phyloP scores from a whole-genome alignment of 805 yeast genomes.

The Suhomyces kilbournensis region DNA sequence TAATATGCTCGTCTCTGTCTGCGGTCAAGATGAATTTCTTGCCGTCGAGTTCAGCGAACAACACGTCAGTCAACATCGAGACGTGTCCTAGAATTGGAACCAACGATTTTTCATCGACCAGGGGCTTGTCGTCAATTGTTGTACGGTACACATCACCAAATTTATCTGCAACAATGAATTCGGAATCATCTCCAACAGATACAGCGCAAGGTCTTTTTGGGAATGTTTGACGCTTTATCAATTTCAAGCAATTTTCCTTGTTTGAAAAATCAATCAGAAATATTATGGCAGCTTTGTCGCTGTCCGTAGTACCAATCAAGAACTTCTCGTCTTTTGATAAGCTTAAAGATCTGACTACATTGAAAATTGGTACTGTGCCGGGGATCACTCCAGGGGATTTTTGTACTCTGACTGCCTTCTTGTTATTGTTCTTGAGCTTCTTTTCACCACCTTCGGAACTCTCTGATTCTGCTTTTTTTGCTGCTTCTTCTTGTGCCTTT shows the following conservation, averaged over 20 bases:
- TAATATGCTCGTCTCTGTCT: slow-evolving; percentile 95
- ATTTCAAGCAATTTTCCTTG: slow-evolving; percentile 41
- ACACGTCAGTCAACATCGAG: slow-evolving; percentile 86
- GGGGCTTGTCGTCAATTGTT: slow-evolving; percentile 35
- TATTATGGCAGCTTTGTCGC: slow-evolving; percentile 75
- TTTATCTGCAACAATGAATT: slow-evolving; percentile 80
- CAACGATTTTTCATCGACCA: slow-evolving; percentile 40
- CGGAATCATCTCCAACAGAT: slow-evolving; percentile 49
- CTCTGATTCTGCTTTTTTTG: slow-evolving; percentile 15
- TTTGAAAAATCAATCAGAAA: slow-evolving; percentile 41
- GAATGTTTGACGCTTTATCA: slow-evolving; percentile 69
- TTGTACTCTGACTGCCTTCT: slow-evolving; percentile 32
- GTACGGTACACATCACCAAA: slow-evolving; percentile 90
- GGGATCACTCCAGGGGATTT: slow-evolving; percentile 63
- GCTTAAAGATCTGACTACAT: slow-evolving; percentile 62
- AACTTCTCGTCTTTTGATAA: slow-evolving; percentile 49
- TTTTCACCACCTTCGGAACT: slow-evolving; percentile 21
- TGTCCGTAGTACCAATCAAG: slow-evolving; percentile 72
- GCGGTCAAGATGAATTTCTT: slow-evolving; percentile 65
- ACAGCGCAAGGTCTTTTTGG: slow-evolving; percentile 93
- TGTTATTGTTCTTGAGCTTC: slow-evolving; percentile 28
- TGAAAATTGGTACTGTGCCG: slow-evolving; percentile 66
- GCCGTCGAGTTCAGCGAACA: slow-evolving; percentile 37
- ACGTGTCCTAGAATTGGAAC: slow-evolving; percentile 91
- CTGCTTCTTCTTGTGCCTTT: slow-evolving; percentile 14